These are phyloP conservation scores for Nothomitra cinnamomea DNA, from an alignment of 2,329 filamentous ascomycete genomes.

Conservation along the genomic window DNA sequence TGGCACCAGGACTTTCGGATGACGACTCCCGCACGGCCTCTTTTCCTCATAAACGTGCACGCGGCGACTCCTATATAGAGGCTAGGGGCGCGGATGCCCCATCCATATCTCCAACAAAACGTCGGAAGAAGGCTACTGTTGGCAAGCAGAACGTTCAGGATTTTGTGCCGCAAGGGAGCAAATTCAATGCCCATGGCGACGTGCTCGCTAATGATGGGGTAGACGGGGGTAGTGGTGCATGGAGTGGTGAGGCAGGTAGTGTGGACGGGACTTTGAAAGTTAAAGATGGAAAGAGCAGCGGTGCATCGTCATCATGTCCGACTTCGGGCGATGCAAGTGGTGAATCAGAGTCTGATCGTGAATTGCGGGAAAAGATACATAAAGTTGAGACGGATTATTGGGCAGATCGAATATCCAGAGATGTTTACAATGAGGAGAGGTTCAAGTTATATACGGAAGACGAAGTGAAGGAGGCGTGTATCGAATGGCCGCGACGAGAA, in stretches of 20 bases:
- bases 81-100: no score
- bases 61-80: constrained; percentile 11
- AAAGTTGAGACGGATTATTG: neutral
- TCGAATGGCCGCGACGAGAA: neutral
- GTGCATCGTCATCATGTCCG: neutral
- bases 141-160: constrained; percentile 17
- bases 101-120: constrained; percentile 14
- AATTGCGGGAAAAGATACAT: neutral
- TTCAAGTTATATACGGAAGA: neutral
- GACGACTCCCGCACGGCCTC: constrained; percentile 29
- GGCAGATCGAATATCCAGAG: neutral
- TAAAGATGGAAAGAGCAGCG: neutral
- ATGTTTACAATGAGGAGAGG: neutral
- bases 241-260: neutral
- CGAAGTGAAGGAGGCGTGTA: neutral
- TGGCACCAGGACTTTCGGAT: constrained; percentile 12
- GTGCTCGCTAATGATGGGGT: neutral
- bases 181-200: constrained; percentile 17
- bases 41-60: constrained; percentile 22
- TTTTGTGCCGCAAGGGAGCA: constrained; percentile 21
- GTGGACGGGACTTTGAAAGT: neutral
- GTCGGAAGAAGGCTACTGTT: constrained; percentile 11
- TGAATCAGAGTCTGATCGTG: neutral
- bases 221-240: neutral
- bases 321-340: neutral